phyloP scores from a whole-genome alignment of 139 green algal species.

The Volvox africanus region DNA sequence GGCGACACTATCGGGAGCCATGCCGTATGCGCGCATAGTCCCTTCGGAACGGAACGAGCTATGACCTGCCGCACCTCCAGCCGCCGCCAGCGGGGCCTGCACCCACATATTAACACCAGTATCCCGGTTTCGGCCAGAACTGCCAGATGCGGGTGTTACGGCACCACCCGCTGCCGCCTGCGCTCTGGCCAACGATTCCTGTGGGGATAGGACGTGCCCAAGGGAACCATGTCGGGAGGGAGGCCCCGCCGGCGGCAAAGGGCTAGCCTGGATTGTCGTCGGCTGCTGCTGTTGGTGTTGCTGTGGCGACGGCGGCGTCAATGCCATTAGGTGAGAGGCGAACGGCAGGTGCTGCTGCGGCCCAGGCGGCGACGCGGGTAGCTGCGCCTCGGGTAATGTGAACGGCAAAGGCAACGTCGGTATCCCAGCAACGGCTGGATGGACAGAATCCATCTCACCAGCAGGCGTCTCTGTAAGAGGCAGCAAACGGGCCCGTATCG shows the following conservation, averaged over 20 bases:
- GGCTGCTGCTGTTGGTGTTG: not conserved
- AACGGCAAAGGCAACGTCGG: not conserved
- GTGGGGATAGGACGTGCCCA: not conserved
- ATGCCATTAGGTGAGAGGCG: not conserved
- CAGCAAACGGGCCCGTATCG: no score
- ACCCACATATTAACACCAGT: slow-evolving; percentile 16
- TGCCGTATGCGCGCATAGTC: not conserved
- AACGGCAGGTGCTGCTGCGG: not conserved
- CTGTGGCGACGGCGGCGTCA: not conserved
- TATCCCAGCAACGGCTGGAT: not conserved
- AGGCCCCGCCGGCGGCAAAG: not conserved
- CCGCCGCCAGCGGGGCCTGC: not conserved
- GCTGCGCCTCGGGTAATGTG: not conserved
- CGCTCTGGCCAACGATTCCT: not conserved
- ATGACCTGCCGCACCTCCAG: not conserved
- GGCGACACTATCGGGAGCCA: not conserved
- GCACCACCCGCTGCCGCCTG: not conserved
- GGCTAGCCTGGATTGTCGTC: not conserved
- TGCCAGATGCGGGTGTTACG: not conserved
- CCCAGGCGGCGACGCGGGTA: not conserved
- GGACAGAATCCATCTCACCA: not conserved
- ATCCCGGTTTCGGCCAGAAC: slow-evolving; percentile 5
- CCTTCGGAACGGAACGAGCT: not conserved
- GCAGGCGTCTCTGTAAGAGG: not conserved
- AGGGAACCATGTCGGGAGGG: not conserved